phyloP scores from a whole-genome alignment of 78 protist genomes.

The Dictyostelium brefeldianum region DNA sequence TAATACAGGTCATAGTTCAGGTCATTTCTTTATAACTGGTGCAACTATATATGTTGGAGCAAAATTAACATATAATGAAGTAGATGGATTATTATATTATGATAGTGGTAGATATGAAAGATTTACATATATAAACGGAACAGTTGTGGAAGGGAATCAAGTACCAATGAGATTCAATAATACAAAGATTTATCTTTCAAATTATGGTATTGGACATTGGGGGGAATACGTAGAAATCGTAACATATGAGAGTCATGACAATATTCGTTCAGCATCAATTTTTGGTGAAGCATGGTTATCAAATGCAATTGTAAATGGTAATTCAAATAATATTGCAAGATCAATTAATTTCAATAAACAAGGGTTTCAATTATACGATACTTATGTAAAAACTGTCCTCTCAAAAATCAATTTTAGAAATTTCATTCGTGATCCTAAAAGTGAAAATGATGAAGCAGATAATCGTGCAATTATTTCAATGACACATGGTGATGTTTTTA shows the following conservation, averaged over 20 bases:
- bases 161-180: slow-evolving; percentile 30
- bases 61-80: slow-evolving; percentile 28
- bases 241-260: slow-evolving; percentile 19
- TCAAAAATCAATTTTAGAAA: slow-evolving; percentile 67
- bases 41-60: slow-evolving; percentile 84
- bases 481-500: slow-evolving; percentile 78
- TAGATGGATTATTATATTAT: slow-evolving; percentile 13
- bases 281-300: slow-evolving; percentile 55
- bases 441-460: slow-evolving; percentile 15
- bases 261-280: slow-evolving; percentile 7
- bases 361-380: slow-evolving; percentile 87
- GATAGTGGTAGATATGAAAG: slow-evolving; percentile 39
- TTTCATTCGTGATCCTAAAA: not conserved
- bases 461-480: slow-evolving; percentile 28
- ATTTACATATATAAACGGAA: slow-evolving; percentile 38
- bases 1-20: slow-evolving; percentile 85
- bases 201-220: slow-evolving; percentile 32
- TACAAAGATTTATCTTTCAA: slow-evolving; percentile 13
- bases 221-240: slow-evolving; percentile 31
- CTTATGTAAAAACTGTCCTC: slow-evolving; percentile 62
- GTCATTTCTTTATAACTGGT: slow-evolving; percentile 75
- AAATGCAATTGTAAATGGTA: slow-evolving; percentile 60
- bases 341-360: slow-evolving; percentile 13
- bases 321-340: slow-evolving; percentile 22
- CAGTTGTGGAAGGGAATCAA: not conserved